phyloP scores from a whole-genome alignment of 768 basidiomycete genomes.

The Zangia roseola region DNA sequence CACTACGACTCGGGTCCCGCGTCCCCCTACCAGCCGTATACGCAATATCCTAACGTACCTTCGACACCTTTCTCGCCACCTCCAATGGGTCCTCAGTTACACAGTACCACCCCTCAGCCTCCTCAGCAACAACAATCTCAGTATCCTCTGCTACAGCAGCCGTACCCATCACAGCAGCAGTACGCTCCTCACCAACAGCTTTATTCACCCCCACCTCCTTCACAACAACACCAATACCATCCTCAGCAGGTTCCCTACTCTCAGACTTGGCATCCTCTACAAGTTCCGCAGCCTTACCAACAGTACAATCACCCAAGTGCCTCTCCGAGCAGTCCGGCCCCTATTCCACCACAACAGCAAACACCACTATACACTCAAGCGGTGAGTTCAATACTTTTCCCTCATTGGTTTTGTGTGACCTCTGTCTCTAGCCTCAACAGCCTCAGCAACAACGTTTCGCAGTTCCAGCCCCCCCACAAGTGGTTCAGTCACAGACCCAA shows the following conservation, averaged over 20 bases:
- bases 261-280: conserved; percentile 12
- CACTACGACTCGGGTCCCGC: conserved; percentile 4
- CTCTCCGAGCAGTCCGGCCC: conserved; percentile 8
- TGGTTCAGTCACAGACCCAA: conserved; percentile 12
- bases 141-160: conserved; percentile 4
- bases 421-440: neutral
- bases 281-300: conserved; percentile 16
- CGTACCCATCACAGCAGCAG: conserved; percentile 13
- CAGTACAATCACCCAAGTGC: conserved; percentile 8
- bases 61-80: conserved; percentile 7
- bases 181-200: conserved; percentile 9
- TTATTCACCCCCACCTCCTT: conserved; percentile 1
- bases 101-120: conserved; percentile 2
- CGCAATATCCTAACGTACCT: conserved; percentile 10
- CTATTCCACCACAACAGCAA: neutral
- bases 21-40: conserved; percentile 14
- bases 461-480: conserved; percentile 20
- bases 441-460: conserved; percentile 13
- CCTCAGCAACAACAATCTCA: conserved; percentile 16
- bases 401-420: neutral
- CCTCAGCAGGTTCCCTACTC: conserved; percentile 16
- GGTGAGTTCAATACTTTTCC: conserved; percentile 5
- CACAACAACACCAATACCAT: conserved; percentile 12
- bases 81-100: conserved; percentile 10
- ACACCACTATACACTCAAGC: conserved; percentile 5